Conservation (phyloP, 2,329 filamentous ascomycete species). For the Bipolaris victoriae region DNA sequence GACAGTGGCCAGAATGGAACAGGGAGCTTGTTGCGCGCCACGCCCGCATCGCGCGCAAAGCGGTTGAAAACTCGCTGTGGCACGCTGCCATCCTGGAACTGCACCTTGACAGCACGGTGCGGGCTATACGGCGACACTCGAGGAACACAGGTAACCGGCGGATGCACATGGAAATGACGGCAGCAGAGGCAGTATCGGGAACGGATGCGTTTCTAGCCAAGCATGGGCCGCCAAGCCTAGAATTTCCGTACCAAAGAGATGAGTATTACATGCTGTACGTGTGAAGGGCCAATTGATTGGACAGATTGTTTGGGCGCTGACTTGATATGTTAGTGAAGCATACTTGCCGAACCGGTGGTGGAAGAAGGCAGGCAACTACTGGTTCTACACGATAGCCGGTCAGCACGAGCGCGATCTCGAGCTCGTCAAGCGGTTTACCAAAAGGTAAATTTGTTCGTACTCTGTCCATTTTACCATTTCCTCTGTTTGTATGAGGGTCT, state of each 20-base stretch:
- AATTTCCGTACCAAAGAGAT: conserved; percentile 63
- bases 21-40: conserved; percentile 52
- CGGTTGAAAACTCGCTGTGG: conserved; percentile 57
- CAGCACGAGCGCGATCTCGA: conserved; percentile 52
- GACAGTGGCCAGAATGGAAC: conserved; percentile 60
- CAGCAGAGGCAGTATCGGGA: conserved; percentile 53
- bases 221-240: conserved; percentile 58
- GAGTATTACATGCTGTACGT: conserved; percentile 62
- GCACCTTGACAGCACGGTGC: conserved; percentile 56
- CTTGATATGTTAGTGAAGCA: conserved; percentile 46
- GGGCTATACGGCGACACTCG: conserved; percentile 55
- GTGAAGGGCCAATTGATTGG: conserved; percentile 12
- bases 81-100: conserved; percentile 58
- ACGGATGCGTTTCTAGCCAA: conserved; percentile 60
- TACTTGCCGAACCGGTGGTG: conserved; percentile 64
- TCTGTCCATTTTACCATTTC: too few relatives aligned
- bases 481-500: not conserved
- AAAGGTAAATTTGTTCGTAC: conserved; percentile 12
- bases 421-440: conserved; percentile 27
- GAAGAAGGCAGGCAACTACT: conserved; percentile 54
- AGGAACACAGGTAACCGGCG: conserved; percentile 58
- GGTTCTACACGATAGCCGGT: conserved; percentile 56
- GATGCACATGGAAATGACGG: conserved; percentile 55
- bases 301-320: too few relatives aligned
- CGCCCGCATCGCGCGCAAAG: conserved; percentile 54